Evolutionary conservation across 345 rosid species (phyloP), one percentile per base, ranked within the genome.

Genomic region (Citrus mangshanensis): DNA sequence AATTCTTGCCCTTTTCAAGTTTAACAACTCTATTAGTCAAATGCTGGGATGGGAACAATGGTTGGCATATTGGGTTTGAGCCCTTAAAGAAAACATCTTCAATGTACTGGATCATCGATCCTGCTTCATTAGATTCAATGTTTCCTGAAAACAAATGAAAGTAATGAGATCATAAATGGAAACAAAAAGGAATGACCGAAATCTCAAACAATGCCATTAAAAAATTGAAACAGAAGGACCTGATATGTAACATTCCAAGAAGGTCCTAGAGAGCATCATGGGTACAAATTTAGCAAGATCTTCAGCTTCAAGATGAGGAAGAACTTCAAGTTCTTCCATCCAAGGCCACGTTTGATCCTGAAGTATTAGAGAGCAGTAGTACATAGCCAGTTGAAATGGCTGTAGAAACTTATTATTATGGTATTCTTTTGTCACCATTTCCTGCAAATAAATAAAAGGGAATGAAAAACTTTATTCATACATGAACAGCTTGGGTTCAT

Each of bases 321-420:
- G 92, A 65, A 88, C 87, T 80, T 93, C 96, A 65, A 90, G 89
- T 75, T 87, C 77, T 77, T 95, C 99, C 82, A 78, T 87, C 98
- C 90, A 90, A 32, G 97, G 92, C 93, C 94, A 89, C 56, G 87
- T 80, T 51, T 86, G 89, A 73, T 92, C 95, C 62, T 87, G 85
- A 70, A 95, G 86, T 67, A 93, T 85, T 72, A 93, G 77, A 25
- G 88, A 88, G 88, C 93, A 89, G 76, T 93, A 89, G 89, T 89
- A 82, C 92, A 89, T 88, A 70, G 96, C 96, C 82, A 91, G 98
- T 81, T 89, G 92, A 84, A 85, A 91, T 32, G 99, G 99, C 78
- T 91, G 94, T 75, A 86, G 91, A 84, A 93, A 95, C 83, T 91
- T 93, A 70, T 85, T 84, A 83, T 95, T 95, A 77, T 90, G 87